Evolutionary conservation across 1,284 basidiomycete genomes (phyloP).

Genomic region (Moesziomyces sp.): DNA sequence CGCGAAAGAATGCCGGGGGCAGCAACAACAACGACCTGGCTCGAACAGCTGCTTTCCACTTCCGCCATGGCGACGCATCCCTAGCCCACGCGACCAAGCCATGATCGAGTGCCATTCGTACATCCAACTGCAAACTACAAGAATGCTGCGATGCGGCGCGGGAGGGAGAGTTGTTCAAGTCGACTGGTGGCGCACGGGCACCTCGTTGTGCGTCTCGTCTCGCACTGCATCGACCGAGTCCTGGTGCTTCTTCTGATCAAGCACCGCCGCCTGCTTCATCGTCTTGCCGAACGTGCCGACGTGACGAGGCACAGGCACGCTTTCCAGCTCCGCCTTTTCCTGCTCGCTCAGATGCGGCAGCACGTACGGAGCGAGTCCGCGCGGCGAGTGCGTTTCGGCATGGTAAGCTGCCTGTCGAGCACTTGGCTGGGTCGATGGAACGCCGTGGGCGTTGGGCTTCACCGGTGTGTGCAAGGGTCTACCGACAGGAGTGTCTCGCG

Average conservation of each 20-base stretch:
- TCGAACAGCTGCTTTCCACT: conserved; percentile 22
- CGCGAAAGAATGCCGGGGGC: no score
- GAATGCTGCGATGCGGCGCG: no score
- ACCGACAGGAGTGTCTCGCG: conserved; percentile 8
- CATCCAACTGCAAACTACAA: no score
- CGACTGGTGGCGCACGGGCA: background rate
- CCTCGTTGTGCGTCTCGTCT: conserved; percentile 6
- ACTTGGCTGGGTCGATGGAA: no score
- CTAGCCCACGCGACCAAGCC: background rate
- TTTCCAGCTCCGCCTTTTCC: conserved; percentile 12
- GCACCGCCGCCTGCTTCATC: conserved; percentile 28
- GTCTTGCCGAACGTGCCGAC: conserved; percentile 20
- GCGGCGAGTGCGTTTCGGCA: no score
- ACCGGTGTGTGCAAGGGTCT: conserved; percentile 4
- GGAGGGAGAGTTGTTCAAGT: no score
- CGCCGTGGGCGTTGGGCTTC: no score
- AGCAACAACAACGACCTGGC: conserved; percentile 24
- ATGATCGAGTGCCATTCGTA: background rate
- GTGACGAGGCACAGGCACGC: conserved; percentile 9
- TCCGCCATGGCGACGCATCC: conserved; percentile 10
- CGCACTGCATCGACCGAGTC: conserved; percentile 3
- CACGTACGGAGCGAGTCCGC: no score
- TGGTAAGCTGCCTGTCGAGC: no score
- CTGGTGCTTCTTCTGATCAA: conserved; percentile 23
- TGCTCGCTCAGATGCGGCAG: no score